These are phyloP conservation scores for Albatrellus ellisii DNA, from an alignment of 768 basidiomycete genomes.

Conservation along the genomic window DNA sequence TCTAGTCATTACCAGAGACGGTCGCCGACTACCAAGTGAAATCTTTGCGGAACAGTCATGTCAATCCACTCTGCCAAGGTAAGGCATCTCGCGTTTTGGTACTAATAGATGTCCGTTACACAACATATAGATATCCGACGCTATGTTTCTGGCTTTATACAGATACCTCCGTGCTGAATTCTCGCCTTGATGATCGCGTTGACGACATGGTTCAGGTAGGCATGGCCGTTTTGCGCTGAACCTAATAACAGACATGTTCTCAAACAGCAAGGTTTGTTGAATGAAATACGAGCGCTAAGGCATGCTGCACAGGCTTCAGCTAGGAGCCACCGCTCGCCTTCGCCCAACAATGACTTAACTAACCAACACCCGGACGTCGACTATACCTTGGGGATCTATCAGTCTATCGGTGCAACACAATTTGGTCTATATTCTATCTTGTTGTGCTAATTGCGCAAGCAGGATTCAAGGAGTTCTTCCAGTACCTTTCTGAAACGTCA, in stretches of 20 bases:
- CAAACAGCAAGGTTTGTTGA: constrained; percentile 41
- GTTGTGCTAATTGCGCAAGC: constrained; percentile 5
- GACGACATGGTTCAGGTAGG: constrained; percentile 82
- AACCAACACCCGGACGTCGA: constrained; percentile 21
- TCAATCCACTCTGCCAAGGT: constrained; percentile 38
- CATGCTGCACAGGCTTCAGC: constrained; percentile 11
- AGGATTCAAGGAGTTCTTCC: constrained; percentile 91
- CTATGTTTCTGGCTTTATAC: constrained; percentile 90
- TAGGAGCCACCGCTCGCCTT: neutral
- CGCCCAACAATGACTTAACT: neutral
- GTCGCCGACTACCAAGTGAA: constrained; percentile 50
- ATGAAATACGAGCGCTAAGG: constrained; percentile 57
- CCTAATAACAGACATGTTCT: constrained; percentile 1
- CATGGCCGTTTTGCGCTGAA: neutral
- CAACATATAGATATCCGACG: constrained; percentile 52
- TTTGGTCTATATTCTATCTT: neutral
- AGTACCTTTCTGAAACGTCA: constrained; percentile 38
- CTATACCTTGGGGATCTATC: constrained; percentile 81
- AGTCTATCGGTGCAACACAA: constrained; percentile 67
- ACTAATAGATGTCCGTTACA: neutral
- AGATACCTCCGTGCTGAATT: constrained; percentile 43
- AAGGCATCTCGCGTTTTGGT: neutral
- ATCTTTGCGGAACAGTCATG: constrained; percentile 51
- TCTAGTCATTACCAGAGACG: constrained; percentile 64
- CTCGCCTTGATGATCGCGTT: constrained; percentile 65